Percentiles rank a stretch among this genome's conserved stretches.
Conservation (phyloP, 768 basidiomycete species). For the Trichaptum fuscoviolaceum region DNA sequence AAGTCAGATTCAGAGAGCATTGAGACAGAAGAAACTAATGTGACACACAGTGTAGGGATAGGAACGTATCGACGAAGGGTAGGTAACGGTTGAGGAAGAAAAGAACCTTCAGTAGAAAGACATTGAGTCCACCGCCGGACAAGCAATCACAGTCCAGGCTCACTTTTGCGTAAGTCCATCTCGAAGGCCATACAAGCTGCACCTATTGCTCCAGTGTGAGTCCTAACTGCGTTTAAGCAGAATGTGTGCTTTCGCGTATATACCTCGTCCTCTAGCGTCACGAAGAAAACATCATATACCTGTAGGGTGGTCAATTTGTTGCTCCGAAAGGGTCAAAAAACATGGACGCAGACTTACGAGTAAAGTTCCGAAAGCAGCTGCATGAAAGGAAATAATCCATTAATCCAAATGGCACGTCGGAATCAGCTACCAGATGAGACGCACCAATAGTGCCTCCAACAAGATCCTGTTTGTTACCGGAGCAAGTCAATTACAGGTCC, state of each 20-base stretch:
- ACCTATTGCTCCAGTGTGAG: background rate
- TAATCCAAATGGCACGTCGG: background rate
- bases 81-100: conserved; percentile 37
- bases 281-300: conserved; percentile 3
- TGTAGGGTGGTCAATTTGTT: background rate
- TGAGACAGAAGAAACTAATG: background rate
- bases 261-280: background rate
- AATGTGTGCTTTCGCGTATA: background rate
- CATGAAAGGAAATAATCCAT: background rate
- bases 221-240: background rate
- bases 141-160: background rate
- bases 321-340: background rate
- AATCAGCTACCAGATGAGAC: background rate
- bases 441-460: background rate
- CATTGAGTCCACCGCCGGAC: background rate
- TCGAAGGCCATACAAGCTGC: background rate
- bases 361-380: conserved; percentile 3
- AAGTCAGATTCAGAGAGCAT: conserved; percentile 5
- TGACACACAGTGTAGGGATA: conserved; percentile 26
- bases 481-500: background rate
- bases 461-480: background rate
- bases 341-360: background rate
- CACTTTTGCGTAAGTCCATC: conserved; percentile 2
- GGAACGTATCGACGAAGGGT: conserved; percentile 33
- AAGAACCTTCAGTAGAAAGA: conserved; percentile 15